Evolutionary conservation across 2,329 filamentous ascomycete genomes (phyloP), one percentile per base, ranked within the genome.

Genomic region (Colletotrichum destructivum): DNA sequence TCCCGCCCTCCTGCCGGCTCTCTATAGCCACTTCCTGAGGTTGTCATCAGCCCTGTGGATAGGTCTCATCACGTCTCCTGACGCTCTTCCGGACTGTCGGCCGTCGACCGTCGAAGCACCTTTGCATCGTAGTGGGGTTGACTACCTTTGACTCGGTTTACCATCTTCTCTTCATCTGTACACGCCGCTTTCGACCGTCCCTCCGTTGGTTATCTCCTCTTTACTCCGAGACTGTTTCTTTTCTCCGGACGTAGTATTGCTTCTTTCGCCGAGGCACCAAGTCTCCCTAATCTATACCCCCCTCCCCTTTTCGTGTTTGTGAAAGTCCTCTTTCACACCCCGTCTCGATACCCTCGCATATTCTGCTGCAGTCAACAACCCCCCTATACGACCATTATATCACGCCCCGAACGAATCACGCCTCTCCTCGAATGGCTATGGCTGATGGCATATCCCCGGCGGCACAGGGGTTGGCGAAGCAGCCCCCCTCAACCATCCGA

Each of bases 401-500:
- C 31, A 31, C 16, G n/a, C 16, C 21, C 31, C 59, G 60, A 64
- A 31, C 47, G 52, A 59, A n/a, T 15, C 31, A 35, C 47, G 46
- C 40, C 54, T 69, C 59, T 61, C 31, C n/a, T 66, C 72, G 70
- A 69, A 74, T 74, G 72, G 72, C 72, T 62, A 74, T 74, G 72
- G 70, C 72, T 44, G 72, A 74, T 62, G 70, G 61, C 35, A 66
- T 72, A 38, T 71, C 60, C 46, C 62, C 69, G 64, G 69, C 65
- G 61, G 72, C 66, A 60, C 70, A 63, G 54, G 61, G 70, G 35
- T 51, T 70, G 56, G 51, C 65, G 15, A 73, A 69, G 35, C 67
- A 74, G 56, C 40, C 64, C 42, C 52, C 61, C 31, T 72, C 72
- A 44, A 64, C 64, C 26, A 69, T 67, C 56, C 68, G 73, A 59